A percentile compares a stretch with the other conserved stretches of the same genome.
Evolutionary conservation across 176 grass and related monocot genomes (phyloP).

Genomic region (Zizania latifolia): DNA sequence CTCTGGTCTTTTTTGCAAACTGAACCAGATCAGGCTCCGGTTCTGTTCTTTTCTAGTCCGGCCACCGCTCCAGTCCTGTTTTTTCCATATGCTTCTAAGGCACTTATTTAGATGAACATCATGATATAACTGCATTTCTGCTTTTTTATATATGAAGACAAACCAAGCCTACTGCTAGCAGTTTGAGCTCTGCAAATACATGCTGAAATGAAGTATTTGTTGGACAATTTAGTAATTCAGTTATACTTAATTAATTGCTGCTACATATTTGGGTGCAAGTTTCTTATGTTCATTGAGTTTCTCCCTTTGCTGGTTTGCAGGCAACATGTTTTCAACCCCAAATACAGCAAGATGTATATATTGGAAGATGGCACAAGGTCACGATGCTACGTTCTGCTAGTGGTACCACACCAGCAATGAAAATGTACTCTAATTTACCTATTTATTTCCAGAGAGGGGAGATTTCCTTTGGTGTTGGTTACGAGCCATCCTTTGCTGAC

Average conservation of each 20-base stretch:
- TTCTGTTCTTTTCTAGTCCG: no score
- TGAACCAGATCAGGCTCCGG: no score
- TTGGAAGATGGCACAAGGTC: conserved; percentile 94
- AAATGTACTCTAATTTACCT: conserved; percentile 97
- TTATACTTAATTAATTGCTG: not conserved
- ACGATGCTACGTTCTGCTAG: conserved; percentile 92
- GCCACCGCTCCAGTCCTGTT: no score
- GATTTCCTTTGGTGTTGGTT: conserved; percentile 97
- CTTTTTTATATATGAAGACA: not conserved
- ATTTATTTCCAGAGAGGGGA: conserved; percentile 93
- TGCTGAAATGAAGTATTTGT: not conserved
- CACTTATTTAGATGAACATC: not conserved
- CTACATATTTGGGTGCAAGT: not conserved
- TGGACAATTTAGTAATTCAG: not conserved
- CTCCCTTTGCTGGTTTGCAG: conserved; percentile 37
- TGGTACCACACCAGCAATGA: conserved; percentile 91
- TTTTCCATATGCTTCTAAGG: not conserved
- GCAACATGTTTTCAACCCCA: conserved; percentile 99
- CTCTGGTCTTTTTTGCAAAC: no score
- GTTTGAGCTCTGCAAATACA: not conserved
- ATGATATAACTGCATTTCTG: not conserved
- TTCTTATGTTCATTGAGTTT: not conserved
- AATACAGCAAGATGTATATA: conserved; percentile 88
- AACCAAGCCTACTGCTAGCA: not conserved
- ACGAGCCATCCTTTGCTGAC: conserved; percentile 97